phyloP scores from a whole-genome alignment of 2,329 filamentous ascomycete species.

The Monosporascus cannonballus region DNA sequence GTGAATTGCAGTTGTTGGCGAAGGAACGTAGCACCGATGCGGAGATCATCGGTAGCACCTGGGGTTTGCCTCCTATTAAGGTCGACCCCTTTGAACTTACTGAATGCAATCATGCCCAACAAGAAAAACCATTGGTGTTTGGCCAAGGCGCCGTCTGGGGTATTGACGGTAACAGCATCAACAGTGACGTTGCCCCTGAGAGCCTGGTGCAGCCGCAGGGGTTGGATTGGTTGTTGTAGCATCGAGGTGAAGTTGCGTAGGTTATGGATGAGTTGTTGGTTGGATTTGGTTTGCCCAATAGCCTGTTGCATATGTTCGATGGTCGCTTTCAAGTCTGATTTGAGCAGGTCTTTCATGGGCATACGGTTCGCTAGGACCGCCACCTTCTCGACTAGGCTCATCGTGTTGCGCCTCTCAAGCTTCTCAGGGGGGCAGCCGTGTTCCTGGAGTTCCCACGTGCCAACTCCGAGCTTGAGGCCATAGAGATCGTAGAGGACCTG shows the following conservation, averaged over 20 bases:
- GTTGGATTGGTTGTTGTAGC: conserved; percentile 78
- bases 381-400: conserved; percentile 78
- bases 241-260: conserved; percentile 75
- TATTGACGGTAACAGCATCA: conserved; percentile 63
- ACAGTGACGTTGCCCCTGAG: conserved; percentile 71
- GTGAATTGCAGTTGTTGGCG: conserved; percentile 78
- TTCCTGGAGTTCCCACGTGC: conserved; percentile 62
- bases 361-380: conserved; percentile 75
- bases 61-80: conserved; percentile 70
- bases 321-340: conserved; percentile 81
- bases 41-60: conserved; percentile 75
- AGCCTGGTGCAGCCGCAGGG: conserved; percentile 72
- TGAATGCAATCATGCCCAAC: conserved; percentile 80
- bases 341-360: conserved; percentile 84
- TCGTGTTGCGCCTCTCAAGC: conserved; percentile 73
- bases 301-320: conserved; percentile 92
- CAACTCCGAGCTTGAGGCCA: conserved; percentile 68
- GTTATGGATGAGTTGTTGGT: conserved; percentile 80
- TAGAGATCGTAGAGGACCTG: conserved; percentile 82
- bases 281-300: conserved; percentile 72
- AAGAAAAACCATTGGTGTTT: conserved; percentile 88
- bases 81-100: conserved; percentile 69
- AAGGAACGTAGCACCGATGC: conserved; percentile 74
- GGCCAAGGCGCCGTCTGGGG: conserved; percentile 65
- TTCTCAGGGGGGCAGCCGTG: conserved; percentile 74